Evolutionary conservation across 2,329 filamentous ascomycete genomes (phyloP).

Genomic region (Ophiocordyceps camponoti-rufipedis): DNA sequence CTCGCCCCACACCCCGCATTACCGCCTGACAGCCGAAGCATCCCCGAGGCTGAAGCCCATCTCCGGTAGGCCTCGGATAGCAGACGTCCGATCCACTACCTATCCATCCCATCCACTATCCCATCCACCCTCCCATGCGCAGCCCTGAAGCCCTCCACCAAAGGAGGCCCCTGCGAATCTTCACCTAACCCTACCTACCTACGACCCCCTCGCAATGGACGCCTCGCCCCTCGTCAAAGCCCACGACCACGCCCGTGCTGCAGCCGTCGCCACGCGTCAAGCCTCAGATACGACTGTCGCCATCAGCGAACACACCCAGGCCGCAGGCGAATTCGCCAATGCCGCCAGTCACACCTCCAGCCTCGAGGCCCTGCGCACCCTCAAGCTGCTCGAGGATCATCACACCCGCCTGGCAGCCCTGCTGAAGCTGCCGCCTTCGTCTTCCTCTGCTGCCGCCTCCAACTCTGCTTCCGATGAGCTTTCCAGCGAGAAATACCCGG

Average conservation of each 20-base stretch:
- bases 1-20: no score
- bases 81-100: no score
- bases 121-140: no score
- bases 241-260: slow-evolving; percentile 76
- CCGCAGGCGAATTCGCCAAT: slow-evolving; percentile 74
- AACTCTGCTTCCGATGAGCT: slow-evolving; percentile 3
- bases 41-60: no score
- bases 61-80: no score
- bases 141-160: no score
- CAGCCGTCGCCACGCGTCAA: slow-evolving; percentile 59
- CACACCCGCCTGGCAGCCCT: slow-evolving; percentile 71
- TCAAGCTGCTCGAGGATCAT: slow-evolving; percentile 73
- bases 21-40: no score
- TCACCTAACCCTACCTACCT: no score
- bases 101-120: no score
- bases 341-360: slow-evolving; percentile 55
- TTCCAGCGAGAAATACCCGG: slow-evolving; percentile 9
- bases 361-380: slow-evolving; percentile 60
- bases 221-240: slow-evolving; percentile 37
- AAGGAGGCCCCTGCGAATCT: no score
- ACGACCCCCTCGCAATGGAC: slow-evolving; percentile 14
- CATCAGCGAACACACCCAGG: slow-evolving; percentile 72
- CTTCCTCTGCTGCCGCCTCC: slow-evolving; percentile 4
- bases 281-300: slow-evolving; percentile 62
- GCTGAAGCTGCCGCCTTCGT: slow-evolving; percentile 47